Base-by-base conservation (phyloP, 306 rosid genomes). In the Cajanus cajan region DNA sequence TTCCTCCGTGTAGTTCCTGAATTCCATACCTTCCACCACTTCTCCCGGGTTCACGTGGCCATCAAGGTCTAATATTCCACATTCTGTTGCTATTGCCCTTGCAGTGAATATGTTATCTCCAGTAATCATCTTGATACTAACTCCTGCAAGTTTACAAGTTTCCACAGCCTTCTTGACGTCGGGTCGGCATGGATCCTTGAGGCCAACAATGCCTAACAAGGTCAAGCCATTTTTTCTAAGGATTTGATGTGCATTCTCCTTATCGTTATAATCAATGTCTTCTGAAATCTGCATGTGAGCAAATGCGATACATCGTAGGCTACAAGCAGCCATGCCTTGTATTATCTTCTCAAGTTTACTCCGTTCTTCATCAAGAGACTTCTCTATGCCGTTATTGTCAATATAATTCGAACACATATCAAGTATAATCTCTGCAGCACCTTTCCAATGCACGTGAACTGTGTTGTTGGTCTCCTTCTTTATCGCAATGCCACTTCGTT, bases 41-140 rank as follows among this genome's bases (percentile, higher is more conserved):
- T 86, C 85, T 57, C 83, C 91, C 0, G 10, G 65, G 13, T 4
- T 74, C 67, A 68, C 76, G 8, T 76, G 50, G 28, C 61, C 65
- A 3, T 22, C 74, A 0, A 55, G 54, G 2, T 79, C 83, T 78
- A 94, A 78, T 80, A 94, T 94, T 71, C 98, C 96, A 50, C 97
- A 94, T 84, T 94, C 98, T 58, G 89, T 83, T 19, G 97, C 96
- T 77, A 94, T 94, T 54, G 97, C 96, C 80, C 81, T 88, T 68
- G 98, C 97, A 15, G 97, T 91, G 94, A 94, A 92, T 84, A 94
- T 75, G 58, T 94, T 94, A 84, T 94, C 98, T 63, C 97, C 98
- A 0, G 98, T 91, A 81, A 92, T 91, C 98, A 94, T 91, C 83
- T 90, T 94, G 70, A 94, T 85, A 0, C 83, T 73, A 57, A 94